Conservation (phyloP, 2,329 filamentous ascomycete species). For the Polytolypa hystricis region DNA sequence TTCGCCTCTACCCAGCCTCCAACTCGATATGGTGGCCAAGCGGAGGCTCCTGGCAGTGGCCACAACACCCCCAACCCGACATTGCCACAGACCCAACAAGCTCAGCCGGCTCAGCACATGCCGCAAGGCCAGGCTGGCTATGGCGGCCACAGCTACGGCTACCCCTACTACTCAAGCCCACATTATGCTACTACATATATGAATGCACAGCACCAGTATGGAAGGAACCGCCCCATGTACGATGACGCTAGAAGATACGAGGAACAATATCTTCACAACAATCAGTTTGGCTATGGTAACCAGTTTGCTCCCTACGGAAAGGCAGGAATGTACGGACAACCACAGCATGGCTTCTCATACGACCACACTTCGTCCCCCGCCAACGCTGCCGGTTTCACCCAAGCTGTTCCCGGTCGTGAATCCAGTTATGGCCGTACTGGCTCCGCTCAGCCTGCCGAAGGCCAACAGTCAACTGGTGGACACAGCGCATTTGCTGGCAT, state of each 20-base stretch:
- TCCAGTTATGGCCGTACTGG: slow-evolving; percentile 51
- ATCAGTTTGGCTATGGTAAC: slow-evolving; percentile 45
- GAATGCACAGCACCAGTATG: slow-evolving; percentile 33
- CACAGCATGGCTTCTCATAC: slow-evolving; percentile 51
- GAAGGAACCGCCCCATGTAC: slow-evolving; percentile 39
- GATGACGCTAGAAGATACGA: slow-evolving; percentile 40
- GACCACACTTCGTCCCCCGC: slow-evolving; percentile 56
- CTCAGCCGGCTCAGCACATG: slow-evolving; percentile 42
- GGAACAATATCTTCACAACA: slow-evolving; percentile 32
- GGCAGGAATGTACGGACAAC: slow-evolving; percentile 53
- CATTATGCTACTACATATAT: slow-evolving; percentile 50
- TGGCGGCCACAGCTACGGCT: slow-evolving; percentile 48
- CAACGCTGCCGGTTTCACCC: slow-evolving; percentile 40
- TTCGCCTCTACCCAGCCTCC: slow-evolving; percentile 61
- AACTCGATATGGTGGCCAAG: slow-evolving; percentile 56
- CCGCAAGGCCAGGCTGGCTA: slow-evolving; percentile 41
- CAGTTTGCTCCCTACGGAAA: slow-evolving; percentile 45
- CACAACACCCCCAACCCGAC: slow-evolving; percentile 83
- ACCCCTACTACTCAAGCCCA: slow-evolving; percentile 49
- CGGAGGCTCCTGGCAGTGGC: slow-evolving; percentile 72
- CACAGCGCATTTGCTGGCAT: slow-evolving; percentile 42
- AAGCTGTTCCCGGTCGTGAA: slow-evolving; percentile 38
- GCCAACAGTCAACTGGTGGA: slow-evolving; percentile 39
- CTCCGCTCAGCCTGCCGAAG: slow-evolving; percentile 46
- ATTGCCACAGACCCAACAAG: slow-evolving; percentile 45